phyloP scores from a whole-genome alignment of 208 protist genomes.

The Ichthyophonus hoferi region DNA sequence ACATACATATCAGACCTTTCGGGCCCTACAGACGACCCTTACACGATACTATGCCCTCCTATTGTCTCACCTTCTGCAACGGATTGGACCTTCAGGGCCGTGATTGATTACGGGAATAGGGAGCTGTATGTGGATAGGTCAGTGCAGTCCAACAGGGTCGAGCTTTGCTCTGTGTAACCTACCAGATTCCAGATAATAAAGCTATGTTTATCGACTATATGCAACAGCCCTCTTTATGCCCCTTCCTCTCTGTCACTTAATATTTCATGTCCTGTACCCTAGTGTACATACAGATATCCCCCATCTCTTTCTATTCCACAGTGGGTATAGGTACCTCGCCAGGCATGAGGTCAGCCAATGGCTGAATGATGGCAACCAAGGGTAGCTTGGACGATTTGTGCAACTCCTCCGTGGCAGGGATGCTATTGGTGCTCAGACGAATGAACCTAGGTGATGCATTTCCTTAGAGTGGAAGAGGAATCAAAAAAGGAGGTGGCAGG shows the following conservation, averaged over 20 bases:
- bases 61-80: conserved; percentile 70
- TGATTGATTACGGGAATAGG: conserved; percentile 68
- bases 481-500: not conserved
- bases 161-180: too few species aligned
- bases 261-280: too few species aligned
- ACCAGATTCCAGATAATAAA: too few species aligned
- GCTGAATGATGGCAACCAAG: conserved; percentile 74
- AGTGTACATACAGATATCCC: not conserved
- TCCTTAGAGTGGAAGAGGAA: conserved; percentile 22
- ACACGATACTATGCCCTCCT: too few species aligned
- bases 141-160: too few species aligned
- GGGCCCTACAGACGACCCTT: too few species aligned
- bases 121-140: too few species aligned
- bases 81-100: conserved; percentile 67
- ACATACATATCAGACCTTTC: too few species aligned
- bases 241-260: too few species aligned
- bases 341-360: conserved; percentile 70
- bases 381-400: conserved; percentile 70
- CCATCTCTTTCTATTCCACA: conserved; percentile 1
- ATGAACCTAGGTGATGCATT: conserved; percentile 80
- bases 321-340: conserved; percentile 44
- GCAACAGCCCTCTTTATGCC: too few species aligned
- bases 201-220: too few species aligned
- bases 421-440: conserved; percentile 66
- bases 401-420: conserved; percentile 61